Percentiles rank a stretch among this genome's conserved stretches.
These are phyloP conservation scores for Pseudogymnoascus sp. DNA, from an alignment of 2,329 filamentous ascomycete genomes.

Conservation along the genomic window DNA sequence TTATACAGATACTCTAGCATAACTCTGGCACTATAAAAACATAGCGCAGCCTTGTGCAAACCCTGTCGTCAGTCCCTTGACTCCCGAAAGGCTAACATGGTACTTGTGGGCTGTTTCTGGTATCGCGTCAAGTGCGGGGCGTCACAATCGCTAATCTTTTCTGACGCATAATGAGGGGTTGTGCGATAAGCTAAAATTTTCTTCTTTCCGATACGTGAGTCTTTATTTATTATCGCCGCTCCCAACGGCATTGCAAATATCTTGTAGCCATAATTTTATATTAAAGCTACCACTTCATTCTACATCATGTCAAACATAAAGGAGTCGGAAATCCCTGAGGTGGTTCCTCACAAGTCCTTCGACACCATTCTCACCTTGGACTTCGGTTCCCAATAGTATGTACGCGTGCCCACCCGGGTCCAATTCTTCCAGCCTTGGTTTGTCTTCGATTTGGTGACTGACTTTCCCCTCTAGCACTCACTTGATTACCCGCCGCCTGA, in stretches of 20 bases:
- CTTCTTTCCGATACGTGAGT: conserved; percentile 2
- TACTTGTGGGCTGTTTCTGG: conserved; percentile 4
- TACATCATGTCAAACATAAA: not conserved
- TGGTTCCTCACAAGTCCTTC: conserved; percentile 32
- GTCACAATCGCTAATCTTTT: conserved; percentile 8
- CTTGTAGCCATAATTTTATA: conserved; percentile 42
- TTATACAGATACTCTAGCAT: not conserved
- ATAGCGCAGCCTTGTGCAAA: conserved; percentile 7
- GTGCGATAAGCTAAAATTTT: conserved; percentile 7
- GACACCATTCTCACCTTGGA: conserved; percentile 63
- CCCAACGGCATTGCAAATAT: not conserved
- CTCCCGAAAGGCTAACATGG: conserved; percentile 3
- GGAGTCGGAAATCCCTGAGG: conserved; percentile 13
- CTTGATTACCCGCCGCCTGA: conserved; percentile 65
- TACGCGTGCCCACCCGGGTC: conserved; percentile 6
- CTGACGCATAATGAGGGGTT: conserved; percentile 8
- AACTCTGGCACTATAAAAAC: not conserved
- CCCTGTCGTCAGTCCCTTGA: conserved; percentile 1
- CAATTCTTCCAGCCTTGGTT: not conserved
- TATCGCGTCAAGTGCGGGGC: conserved; percentile 6
- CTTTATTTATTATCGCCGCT: conserved; percentile 7
- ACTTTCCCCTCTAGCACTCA: conserved; percentile 59
- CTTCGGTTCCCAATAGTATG: conserved; percentile 41
- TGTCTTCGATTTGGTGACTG: not conserved
- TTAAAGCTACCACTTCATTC: not conserved